Evolutionary conservation across 1,284 basidiomycete genomes (phyloP).

Genomic region (Tremellales sp.): DNA sequence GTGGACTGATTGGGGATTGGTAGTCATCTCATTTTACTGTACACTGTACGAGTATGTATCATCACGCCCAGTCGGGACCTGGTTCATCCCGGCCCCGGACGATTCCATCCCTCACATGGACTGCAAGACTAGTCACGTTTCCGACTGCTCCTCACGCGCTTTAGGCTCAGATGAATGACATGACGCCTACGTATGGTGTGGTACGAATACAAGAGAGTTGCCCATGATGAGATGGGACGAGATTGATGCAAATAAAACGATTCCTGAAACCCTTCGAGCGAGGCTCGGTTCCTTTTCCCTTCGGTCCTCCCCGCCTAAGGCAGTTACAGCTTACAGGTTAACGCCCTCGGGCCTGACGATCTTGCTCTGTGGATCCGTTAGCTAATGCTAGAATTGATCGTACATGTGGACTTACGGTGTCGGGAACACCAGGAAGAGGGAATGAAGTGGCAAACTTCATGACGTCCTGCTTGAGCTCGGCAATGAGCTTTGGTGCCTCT

Average conservation of each 20-base stretch:
- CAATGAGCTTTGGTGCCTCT: slow-evolving; percentile 57
- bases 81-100: no score
- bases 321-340: slow-evolving; percentile 24
- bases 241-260: slow-evolving; percentile 1
- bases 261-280: not conserved
- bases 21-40: no score
- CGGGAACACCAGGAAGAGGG: slow-evolving; percentile 85
- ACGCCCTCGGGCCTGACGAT: slow-evolving; percentile 45
- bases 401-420: slow-evolving; percentile 53
- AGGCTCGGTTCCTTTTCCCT: not conserved
- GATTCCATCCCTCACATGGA: no score
- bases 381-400: no score
- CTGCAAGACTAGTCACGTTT: no score
- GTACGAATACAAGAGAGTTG: slow-evolving; percentile 7
- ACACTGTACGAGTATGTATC: no score
- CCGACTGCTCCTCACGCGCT: not conserved
- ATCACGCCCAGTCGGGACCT: no score
- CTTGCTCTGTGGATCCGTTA: slow-evolving; percentile 19
- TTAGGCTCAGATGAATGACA: slow-evolving; percentile 24
- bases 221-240: slow-evolving; percentile 22
- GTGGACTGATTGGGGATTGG: not conserved
- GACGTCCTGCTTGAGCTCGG: slow-evolving; percentile 56
- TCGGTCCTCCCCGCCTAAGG: not conserved
- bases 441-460: slow-evolving; percentile 72
- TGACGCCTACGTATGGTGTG: slow-evolving; percentile 8